A percentile compares a stretch with the other conserved stretches of the same genome.
Conservation (phyloP, 495 filamentous ascomycete genomes). For the Penicillium flavigenum region DNA sequence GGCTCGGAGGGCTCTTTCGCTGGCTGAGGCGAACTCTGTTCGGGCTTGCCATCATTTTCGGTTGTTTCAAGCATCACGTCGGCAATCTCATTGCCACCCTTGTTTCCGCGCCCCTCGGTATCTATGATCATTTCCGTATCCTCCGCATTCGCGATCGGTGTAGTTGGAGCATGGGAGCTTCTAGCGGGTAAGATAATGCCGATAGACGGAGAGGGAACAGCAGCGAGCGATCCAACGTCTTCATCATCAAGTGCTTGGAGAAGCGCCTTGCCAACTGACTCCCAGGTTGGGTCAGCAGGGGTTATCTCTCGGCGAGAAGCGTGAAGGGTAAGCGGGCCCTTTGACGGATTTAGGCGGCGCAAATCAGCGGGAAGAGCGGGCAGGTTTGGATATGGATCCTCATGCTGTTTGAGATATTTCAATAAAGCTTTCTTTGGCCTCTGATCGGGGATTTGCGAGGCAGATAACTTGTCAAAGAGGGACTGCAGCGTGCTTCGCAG, state of each 20-base stretch:
- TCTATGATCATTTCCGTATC: slow-evolving; percentile 18
- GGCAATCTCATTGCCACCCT: slow-evolving; percentile 11
- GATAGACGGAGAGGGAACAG: slow-evolving; percentile 40
- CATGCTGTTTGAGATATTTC: slow-evolving; percentile 59
- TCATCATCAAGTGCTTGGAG: slow-evolving; percentile 49
- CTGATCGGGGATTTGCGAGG: slow-evolving; percentile 64
- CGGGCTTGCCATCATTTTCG: slow-evolving; percentile 17
- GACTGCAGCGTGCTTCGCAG: slow-evolving; percentile 64
- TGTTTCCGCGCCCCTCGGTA: slow-evolving; percentile 12
- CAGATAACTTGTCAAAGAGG: slow-evolving; percentile 69
- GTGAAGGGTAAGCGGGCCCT: slow-evolving; percentile 30
- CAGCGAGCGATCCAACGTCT: slow-evolving; percentile 34
- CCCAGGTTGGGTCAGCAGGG: slow-evolving; percentile 48
- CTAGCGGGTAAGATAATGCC: slow-evolving; percentile 37
- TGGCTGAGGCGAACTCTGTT: slow-evolving; percentile 8
- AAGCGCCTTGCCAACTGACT: slow-evolving; percentile 57
- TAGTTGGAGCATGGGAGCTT: slow-evolving; percentile 19
- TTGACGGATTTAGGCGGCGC: slow-evolving; percentile 32
- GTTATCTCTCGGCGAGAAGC: slow-evolving; percentile 35
- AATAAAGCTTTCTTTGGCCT: slow-evolving; percentile 63
- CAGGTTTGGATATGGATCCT: slow-evolving; percentile 77
- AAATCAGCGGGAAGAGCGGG: slow-evolving; percentile 50
- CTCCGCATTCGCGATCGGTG: slow-evolving; percentile 17
- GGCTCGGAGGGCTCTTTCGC: slow-evolving; percentile 21
- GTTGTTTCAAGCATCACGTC: slow-evolving; percentile 19